Evolutionary conservation across 306 rosid species (phyloP).

Genomic region (Ormosia semicastrata): DNA sequence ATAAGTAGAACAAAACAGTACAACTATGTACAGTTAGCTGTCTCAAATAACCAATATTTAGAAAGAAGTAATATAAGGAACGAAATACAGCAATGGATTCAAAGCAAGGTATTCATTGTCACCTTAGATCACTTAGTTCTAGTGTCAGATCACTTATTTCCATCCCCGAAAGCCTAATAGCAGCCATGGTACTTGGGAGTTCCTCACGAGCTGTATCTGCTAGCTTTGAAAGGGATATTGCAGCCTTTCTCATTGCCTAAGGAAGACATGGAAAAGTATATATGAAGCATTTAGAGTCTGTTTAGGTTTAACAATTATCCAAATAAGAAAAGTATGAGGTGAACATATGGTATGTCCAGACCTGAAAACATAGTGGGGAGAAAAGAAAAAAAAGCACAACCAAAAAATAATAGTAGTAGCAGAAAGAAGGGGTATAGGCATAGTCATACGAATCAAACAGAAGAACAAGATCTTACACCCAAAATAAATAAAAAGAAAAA

Average conservation of each 20-base stretch:
- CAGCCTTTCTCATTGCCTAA: slow-evolving; percentile 92
- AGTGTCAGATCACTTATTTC: slow-evolving; percentile 90
- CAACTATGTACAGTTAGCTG: background rate
- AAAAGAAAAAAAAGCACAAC: background rate
- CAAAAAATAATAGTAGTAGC: background rate
- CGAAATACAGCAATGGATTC: background rate
- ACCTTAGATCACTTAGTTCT: slow-evolving; percentile 86
- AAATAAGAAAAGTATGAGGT: slow-evolving; percentile 1
- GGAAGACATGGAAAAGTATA: background rate
- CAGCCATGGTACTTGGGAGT: slow-evolving; percentile 98
- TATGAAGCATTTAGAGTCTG: slow-evolving; percentile 1
- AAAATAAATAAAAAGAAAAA: background rate
- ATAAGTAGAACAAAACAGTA: slow-evolving; percentile 8
- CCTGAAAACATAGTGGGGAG: background rate
- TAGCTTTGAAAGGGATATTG: slow-evolving; percentile 82
- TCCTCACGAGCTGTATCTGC: slow-evolving; percentile 95
- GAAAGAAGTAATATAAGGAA: slow-evolving; percentile 3
- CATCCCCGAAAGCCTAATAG: slow-evolving; percentile 95
- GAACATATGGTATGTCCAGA: background rate
- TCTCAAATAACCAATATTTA: slow-evolving; percentile 9
- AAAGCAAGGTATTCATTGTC: slow-evolving; percentile 20
- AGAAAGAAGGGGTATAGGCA: background rate
- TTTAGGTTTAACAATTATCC: background rate
- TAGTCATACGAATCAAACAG: background rate
- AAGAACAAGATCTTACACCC: background rate